A percentile compares a stretch with the other conserved stretches of the same genome.
Evolutionary conservation across 768 basidiomycete genomes (phyloP).

Genomic region (Omphalotus guepiniiformis): DNA sequence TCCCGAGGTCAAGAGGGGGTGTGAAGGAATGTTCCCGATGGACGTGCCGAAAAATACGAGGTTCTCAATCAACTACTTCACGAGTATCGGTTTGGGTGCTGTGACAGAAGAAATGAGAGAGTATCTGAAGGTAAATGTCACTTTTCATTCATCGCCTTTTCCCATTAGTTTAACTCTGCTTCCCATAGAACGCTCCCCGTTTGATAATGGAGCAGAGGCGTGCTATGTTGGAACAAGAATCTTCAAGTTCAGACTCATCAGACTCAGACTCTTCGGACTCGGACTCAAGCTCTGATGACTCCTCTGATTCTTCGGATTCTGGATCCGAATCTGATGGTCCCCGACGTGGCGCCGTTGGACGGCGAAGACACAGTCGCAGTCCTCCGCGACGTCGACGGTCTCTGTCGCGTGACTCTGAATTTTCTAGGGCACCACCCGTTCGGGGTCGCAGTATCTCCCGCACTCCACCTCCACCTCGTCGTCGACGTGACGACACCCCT

Average conservation of each 20-base stretch:
- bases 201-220: conserved; percentile 93
- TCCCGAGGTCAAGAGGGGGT: conserved; percentile 68
- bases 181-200: conserved; percentile 81
- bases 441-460: conserved; percentile 27
- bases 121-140: conserved; percentile 72
- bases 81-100: conserved; percentile 85
- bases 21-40: conserved; percentile 88
- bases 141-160: not conserved
- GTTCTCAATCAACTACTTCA: conserved; percentile 97
- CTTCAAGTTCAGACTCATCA: conserved; percentile 32
- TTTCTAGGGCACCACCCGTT: conserved; percentile 14
- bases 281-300: conserved; percentile 22
- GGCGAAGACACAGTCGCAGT: conserved; percentile 25
- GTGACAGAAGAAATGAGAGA: conserved; percentile 97
- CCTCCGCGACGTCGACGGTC: conserved; percentile 24
- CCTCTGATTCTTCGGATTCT: conserved; percentile 36
- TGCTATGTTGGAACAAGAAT: conserved; percentile 74
- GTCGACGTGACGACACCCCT: conserved; percentile 11
- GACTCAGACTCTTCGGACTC: conserved; percentile 29
- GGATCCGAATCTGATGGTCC: conserved; percentile 34
- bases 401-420: conserved; percentile 4
- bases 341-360: conserved; percentile 15
- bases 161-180: conserved; percentile 8
- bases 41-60: conserved; percentile 97
- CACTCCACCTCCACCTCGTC: conserved; percentile 21